Conservation (phyloP, 163 green algal genomes). For the Scenedesmus sp. region DNA sequence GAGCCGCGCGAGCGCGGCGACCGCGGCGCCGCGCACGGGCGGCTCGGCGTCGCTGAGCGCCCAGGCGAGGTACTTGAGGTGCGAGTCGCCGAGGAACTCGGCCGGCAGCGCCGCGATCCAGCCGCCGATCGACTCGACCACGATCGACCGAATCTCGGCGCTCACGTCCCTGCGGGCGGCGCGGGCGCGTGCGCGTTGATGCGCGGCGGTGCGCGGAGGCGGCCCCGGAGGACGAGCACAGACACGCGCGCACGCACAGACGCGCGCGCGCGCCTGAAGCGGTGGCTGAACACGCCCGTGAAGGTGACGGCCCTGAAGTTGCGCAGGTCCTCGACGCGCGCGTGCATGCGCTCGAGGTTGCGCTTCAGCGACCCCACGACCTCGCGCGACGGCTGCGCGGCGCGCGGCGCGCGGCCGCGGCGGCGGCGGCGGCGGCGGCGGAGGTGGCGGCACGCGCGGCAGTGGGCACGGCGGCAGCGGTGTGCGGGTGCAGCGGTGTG, state of each 20-base stretch:
- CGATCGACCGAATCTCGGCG: constrained; percentile 71
- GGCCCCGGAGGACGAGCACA: neutral
- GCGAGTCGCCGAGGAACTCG: constrained; percentile 80
- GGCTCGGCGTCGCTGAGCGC: constrained; percentile 84
- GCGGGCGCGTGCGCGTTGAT: too few species aligned
- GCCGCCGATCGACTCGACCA: constrained; percentile 79
- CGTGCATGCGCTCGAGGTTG: constrained; percentile 51
- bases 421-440: neutral
- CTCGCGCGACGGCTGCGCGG: constrained; percentile 27
- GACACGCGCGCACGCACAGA: neutral
- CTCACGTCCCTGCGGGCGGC: constrained; percentile 73
- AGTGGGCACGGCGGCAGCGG: neutral
- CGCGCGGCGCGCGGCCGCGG: neutral
- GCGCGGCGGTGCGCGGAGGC: neutral
- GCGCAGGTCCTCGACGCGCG: constrained; percentile 50
- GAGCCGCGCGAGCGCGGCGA: constrained; percentile 20
- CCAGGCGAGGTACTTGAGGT: constrained; percentile 98
- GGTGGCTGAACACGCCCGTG: constrained; percentile 68
- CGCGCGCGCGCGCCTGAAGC: constrained; percentile 68
- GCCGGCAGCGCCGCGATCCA: constrained; percentile 79
- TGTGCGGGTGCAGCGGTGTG: neutral
- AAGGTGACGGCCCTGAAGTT: constrained; percentile 59
- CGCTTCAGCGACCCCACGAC: constrained; percentile 47
- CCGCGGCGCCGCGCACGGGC: neutral
- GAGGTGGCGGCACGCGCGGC: neutral